Evolutionary conservation across 352 stramenopile genomes (phyloP).

Genomic region (Pythium apleroticum): DNA sequence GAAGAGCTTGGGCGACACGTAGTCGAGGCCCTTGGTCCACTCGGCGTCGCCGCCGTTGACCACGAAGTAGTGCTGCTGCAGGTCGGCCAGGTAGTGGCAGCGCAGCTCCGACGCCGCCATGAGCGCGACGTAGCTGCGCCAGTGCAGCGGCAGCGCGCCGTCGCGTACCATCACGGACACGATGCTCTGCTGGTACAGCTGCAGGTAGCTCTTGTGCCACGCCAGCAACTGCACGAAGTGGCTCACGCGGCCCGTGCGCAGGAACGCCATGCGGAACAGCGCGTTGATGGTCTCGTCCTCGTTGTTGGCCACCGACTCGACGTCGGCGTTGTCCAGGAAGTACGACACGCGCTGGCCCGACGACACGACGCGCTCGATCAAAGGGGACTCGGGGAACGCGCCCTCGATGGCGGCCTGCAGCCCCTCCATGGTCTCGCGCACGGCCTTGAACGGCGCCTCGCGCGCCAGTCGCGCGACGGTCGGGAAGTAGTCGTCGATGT

Average conservation of each 20-base stretch:
- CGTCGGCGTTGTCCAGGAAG: constrained; percentile 52
- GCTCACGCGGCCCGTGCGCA: constrained; percentile 68
- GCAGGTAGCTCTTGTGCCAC: constrained; percentile 80
- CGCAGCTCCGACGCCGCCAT: constrained; percentile 78
- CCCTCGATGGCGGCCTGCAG: constrained; percentile 48
- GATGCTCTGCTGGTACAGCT: constrained; percentile 64
- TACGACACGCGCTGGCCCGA: constrained; percentile 45
- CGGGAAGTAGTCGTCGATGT: constrained; percentile 67
- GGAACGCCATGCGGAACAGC: constrained; percentile 60
- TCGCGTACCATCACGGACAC: constrained; percentile 73
- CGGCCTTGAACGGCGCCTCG: constrained; percentile 63
- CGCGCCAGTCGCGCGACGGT: constrained; percentile 61
- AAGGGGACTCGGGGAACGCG: constrained; percentile 7
- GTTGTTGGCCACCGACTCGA: constrained; percentile 34
- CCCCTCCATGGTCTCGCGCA: constrained; percentile 54
- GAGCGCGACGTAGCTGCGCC: constrained; percentile 83
- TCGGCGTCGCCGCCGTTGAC: constrained; percentile 75
- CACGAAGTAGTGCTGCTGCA: constrained; percentile 85
- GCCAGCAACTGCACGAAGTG: constrained; percentile 76
- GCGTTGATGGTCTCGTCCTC: constrained; percentile 48
- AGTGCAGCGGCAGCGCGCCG: constrained; percentile 75
- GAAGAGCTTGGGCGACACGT: constrained; percentile 80
- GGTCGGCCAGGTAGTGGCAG: constrained; percentile 77
- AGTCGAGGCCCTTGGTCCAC: constrained; percentile 86
- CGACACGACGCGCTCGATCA: constrained; percentile 21